phyloP scores from a whole-genome alignment of 495 filamentous ascomycete species.

The Neurospora sp. region DNA sequence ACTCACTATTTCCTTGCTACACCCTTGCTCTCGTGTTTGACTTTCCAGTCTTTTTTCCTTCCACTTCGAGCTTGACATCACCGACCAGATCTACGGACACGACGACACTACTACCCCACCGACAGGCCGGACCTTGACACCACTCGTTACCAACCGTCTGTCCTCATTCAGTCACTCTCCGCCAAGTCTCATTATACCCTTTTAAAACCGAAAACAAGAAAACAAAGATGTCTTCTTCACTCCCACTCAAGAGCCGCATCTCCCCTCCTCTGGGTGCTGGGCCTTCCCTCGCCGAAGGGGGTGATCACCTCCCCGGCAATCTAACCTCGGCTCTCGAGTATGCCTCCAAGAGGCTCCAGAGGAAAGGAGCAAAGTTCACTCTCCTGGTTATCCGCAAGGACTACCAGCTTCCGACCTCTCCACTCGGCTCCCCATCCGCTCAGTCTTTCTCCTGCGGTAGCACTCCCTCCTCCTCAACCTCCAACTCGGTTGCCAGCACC shows the following conservation, averaged over 20 bases:
- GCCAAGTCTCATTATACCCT: not conserved
- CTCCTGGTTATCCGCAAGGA: constrained; percentile 41
- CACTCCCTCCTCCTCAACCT: constrained; percentile 9
- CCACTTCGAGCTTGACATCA: not conserved
- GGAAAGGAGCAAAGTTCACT: constrained; percentile 36
- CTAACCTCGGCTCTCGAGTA: constrained; percentile 39
- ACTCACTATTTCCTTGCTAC: not conserved
- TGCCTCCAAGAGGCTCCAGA: constrained; percentile 37
- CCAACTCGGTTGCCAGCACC: constrained; percentile 18
- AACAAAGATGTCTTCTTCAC: constrained; percentile 3
- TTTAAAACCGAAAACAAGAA: not conserved
- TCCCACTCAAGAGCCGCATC: constrained; percentile 38
- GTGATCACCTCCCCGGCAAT: constrained; percentile 34
- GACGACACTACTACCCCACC: not conserved
- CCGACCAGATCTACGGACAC: not conserved
- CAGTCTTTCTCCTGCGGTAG: not conserved
- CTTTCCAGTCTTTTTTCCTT: not conserved
- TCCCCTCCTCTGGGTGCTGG: constrained; percentile 48
- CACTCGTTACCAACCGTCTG: not conserved
- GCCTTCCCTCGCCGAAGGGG: constrained; percentile 33
- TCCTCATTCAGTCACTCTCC: not conserved
- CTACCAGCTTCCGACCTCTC: constrained; percentile 32
- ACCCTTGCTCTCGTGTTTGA: not conserved
- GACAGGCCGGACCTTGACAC: not conserved
- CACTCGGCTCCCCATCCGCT: constrained; percentile 5